Evolutionary conservation across 768 basidiomycete species (phyloP).

Genomic region (Lactarius indigo): DNA sequence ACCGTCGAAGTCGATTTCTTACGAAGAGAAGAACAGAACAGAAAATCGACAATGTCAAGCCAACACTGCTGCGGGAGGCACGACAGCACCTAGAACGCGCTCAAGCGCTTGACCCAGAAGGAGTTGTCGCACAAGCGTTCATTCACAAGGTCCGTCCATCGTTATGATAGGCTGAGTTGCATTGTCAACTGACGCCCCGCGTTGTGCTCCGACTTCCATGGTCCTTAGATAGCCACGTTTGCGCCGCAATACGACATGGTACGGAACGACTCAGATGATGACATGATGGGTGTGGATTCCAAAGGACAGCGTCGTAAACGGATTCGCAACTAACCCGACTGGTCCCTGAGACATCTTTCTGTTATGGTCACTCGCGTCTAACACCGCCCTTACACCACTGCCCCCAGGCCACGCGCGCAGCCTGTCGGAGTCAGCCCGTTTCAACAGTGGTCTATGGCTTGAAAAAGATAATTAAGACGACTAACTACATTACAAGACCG

Average conservation of each 20-base stretch:
- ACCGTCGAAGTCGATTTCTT: neutral
- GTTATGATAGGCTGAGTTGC: neutral
- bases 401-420: neutral
- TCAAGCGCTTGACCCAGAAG: conserved; percentile 53
- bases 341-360: neutral
- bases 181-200: conserved; percentile 6
- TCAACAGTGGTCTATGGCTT: neutral
- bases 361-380: neutral
- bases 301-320: conserved; percentile 36
- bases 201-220: neutral
- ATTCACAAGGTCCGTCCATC: conserved; percentile 45
- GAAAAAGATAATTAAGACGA: neutral
- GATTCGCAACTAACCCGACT: conserved; percentile 28
- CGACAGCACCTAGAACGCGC: conserved; percentile 66
- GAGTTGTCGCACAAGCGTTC: conserved; percentile 50
- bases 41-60: conserved; percentile 28
- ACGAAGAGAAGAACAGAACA: neutral
- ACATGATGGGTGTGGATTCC: conserved; percentile 32
- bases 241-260: conserved; percentile 22
- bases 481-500: too few relatives aligned
- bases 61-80: conserved; percentile 47
- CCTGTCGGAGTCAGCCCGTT: too few relatives aligned
- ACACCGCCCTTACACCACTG: neutral
- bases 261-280: conserved; percentile 37
- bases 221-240: conserved; percentile 21